Evolutionary conservation across 139 green algal genomes (phyloP).

Genomic region (Desmodesmus armatus): DNA sequence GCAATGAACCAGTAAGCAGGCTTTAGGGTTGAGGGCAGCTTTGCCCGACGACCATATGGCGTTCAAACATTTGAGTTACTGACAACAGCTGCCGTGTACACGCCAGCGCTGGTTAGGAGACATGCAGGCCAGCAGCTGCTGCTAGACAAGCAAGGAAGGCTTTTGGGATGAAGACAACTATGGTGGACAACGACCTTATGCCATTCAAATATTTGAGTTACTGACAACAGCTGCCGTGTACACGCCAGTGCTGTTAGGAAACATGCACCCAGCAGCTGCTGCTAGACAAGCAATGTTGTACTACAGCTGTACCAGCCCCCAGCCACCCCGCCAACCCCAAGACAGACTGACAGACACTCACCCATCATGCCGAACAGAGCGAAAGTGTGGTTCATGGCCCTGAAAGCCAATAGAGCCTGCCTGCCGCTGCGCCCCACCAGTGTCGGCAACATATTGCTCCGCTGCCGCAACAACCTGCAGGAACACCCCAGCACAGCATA

Average conservation of each 20-base stretch:
- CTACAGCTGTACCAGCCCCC: not conserved
- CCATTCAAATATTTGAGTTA: not conserved
- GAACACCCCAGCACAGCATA: not conserved
- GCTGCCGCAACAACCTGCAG: slow-evolving; percentile 11
- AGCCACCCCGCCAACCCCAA: slow-evolving; percentile 12
- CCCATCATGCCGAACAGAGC: slow-evolving; percentile 14
- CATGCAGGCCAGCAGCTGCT: too few relatives aligned
- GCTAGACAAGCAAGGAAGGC: too few relatives aligned
- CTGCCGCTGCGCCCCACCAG: slow-evolving; percentile 31
- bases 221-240: not conserved
- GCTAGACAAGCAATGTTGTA: not conserved
- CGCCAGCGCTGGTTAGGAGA: not conserved
- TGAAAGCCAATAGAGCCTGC: slow-evolving; percentile 8
- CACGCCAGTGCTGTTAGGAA: not conserved
- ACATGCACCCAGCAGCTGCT: not conserved
- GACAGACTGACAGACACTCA: too few relatives aligned
- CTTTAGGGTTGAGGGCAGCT: too few relatives aligned
- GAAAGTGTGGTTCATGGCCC: slow-evolving; percentile 21
- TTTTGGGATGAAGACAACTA: too few relatives aligned
- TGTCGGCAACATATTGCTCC: slow-evolving; percentile 30
- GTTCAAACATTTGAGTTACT: too few relatives aligned
- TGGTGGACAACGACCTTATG: too few relatives aligned
- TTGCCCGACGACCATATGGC: too few relatives aligned
- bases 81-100: not conserved
- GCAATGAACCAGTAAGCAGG: too few relatives aligned